These are phyloP conservation scores for Ramichloridium luteum DNA, from an alignment of 2,329 filamentous ascomycete species.

Conservation along the genomic window DNA sequence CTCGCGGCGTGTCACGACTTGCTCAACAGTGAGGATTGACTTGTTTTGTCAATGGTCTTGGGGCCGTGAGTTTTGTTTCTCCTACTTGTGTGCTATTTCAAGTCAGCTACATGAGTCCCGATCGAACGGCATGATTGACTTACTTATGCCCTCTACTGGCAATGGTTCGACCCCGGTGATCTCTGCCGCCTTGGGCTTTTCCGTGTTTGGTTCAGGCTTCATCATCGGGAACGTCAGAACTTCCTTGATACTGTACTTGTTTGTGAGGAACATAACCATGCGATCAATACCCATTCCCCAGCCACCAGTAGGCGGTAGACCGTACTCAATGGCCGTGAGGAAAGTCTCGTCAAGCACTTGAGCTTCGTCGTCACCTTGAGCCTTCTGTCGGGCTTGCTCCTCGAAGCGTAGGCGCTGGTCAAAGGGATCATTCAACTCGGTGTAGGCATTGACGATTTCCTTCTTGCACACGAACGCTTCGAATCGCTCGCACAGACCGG, in stretches of 20 bases:
- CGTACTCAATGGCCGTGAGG: slow-evolving; percentile 78
- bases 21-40: no score
- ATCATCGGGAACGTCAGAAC: slow-evolving; percentile 95
- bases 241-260: slow-evolving; percentile 94
- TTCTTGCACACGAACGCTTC: slow-evolving; percentile 96
- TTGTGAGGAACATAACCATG: slow-evolving; percentile 87
- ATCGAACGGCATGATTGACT: not conserved
- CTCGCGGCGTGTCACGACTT: no score
- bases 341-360: slow-evolving; percentile 95
- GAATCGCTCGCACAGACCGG: slow-evolving; percentile 89
- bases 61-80: no score
- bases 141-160: slow-evolving; percentile 40
- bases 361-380: slow-evolving; percentile 91
- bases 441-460: slow-evolving; percentile 95
- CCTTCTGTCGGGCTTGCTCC: slow-evolving; percentile 93
- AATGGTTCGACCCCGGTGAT: slow-evolving; percentile 47
- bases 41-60: no score
- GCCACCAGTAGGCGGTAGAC: slow-evolving; percentile 83
- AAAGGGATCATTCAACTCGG: slow-evolving; percentile 93
- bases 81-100: not conserved
- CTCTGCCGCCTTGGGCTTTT: slow-evolving; percentile 45
- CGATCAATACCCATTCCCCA: slow-evolving; percentile 93
- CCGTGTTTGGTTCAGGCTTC: slow-evolving; percentile 58
- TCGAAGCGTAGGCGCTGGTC: slow-evolving; percentile 86
- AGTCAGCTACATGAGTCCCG: not conserved